phyloP scores from a whole-genome alignment of 2,329 filamentous ascomycete genomes.

The Parastagonospora nodorum region DNA sequence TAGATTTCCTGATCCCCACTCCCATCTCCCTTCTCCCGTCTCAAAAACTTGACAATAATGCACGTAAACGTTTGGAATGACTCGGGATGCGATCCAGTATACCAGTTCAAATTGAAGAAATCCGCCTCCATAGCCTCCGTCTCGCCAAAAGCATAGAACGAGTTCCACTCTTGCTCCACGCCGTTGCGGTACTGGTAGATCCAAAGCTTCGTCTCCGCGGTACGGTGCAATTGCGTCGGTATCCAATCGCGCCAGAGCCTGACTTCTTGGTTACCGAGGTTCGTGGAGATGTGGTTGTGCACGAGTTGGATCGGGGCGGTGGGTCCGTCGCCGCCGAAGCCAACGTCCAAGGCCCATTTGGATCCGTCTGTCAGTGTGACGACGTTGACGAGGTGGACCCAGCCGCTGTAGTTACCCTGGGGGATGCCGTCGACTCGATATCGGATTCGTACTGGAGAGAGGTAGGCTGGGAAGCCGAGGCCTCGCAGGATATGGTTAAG shows the following conservation, averaged over 20 bases:
- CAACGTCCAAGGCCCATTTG: conserved; percentile 64
- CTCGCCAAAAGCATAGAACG: conserved; percentile 50
- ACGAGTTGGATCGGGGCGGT: conserved; percentile 62
- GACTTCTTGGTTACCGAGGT: conserved; percentile 62
- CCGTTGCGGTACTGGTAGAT: conserved; percentile 63
- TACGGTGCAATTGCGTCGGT: conserved; percentile 49
- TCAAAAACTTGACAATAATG: conserved; percentile 48
- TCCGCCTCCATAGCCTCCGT: conserved; percentile 48
- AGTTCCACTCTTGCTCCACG: conserved; percentile 45
- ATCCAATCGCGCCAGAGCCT: conserved; percentile 59
- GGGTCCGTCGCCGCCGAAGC: conserved; percentile 67
- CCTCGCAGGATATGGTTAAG: conserved; percentile 59
- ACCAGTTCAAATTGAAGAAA: conserved; percentile 49
- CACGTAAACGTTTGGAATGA: conserved; percentile 40
- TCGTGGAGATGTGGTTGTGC: conserved; percentile 47
- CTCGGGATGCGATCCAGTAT: conserved; percentile 36
- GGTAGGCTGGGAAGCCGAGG: conserved; percentile 61
- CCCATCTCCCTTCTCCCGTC: conserved; percentile 32
- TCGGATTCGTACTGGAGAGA: conserved; percentile 57
- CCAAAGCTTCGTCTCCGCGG: conserved; percentile 58
- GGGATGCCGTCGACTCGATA: conserved; percentile 36
- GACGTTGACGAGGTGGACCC: conserved; percentile 68
- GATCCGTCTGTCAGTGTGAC: conserved; percentile 58
- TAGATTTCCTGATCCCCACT: conserved; percentile 37
- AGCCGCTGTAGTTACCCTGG: conserved; percentile 53